Base-by-base conservation (phyloP, 306 rosid genomes). In the Prunus mume region DNA sequence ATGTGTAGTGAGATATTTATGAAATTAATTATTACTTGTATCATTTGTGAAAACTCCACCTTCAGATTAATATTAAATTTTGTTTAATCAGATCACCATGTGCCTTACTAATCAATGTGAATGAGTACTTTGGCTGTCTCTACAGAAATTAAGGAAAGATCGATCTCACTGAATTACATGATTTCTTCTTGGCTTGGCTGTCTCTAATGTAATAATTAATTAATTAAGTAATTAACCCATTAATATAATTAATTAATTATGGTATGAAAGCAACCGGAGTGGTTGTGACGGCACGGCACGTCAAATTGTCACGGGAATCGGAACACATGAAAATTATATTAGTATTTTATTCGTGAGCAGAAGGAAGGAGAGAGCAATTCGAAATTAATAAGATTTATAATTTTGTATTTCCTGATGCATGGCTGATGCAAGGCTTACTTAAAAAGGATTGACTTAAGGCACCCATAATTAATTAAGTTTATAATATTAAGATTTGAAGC, bases 271-370 rank as follows among this genome's bases (percentile, higher is more conserved):
- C 71, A 67, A 68, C 56, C 34, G n/a, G 22, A 78, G 89, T 90
- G 77, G 88, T 77, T 84, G 92, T 65, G 79, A 89, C 90, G 93
- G 89, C 91, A 93, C 96, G 64, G 18, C 46, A 30, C 9, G 43
- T 38, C 43, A 1, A 38, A 28, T 30, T 63, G 22, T 74, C 86
- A 86, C 74, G 74, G 74, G 62, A 76, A 75, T 85, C 85, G 51
- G 84, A 85, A 74, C 11, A 55, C 11, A 12, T 25, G 8, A 6
- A 22, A 9, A 6, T 11, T 15, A 0, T 62, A 25, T 62, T 7
- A 2, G 3, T 27, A 34, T 32, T 84, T 79, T 55, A 83, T 81
- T 79, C 77, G 50, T 76, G 83, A 71, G 86, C 55, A 83, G 79
- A 28, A 17, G 68, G 78, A 56, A 17, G 68, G 78, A 56, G 70